phyloP scores from a whole-genome alignment of 306 rosid genomes.

The Astragalus glycyphyllos region DNA sequence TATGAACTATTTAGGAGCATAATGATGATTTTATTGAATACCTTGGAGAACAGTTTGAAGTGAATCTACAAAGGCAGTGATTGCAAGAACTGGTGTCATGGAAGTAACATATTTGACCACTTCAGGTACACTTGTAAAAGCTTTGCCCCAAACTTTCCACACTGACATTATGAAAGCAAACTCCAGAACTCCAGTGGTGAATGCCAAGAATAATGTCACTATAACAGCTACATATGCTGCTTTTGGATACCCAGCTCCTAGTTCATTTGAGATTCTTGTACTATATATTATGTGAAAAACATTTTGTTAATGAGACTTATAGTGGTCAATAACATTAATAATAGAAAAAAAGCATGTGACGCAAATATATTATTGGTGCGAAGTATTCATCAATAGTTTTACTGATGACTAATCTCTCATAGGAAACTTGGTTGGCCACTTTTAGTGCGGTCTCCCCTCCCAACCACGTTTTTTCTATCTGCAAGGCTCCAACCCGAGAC shows the following conservation, averaged over 20 bases:
- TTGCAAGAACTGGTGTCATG: slow-evolving; percentile 62
- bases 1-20: background rate
- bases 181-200: slow-evolving; percentile 48
- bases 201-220: slow-evolving; percentile 55
- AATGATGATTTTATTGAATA: slow-evolving; percentile 32
- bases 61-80: slow-evolving; percentile 40
- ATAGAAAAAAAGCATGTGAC: background rate
- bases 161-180: slow-evolving; percentile 51
- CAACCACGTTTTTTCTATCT: no score
- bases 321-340: background rate
- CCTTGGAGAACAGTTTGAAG: slow-evolving; percentile 54
- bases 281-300: slow-evolving; percentile 42
- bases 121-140: slow-evolving; percentile 65
- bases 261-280: slow-evolving; percentile 78
- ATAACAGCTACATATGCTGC: slow-evolving; percentile 67
- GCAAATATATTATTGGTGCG: background rate
- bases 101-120: slow-evolving; percentile 60
- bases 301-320: background rate
- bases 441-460: no score
- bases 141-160: slow-evolving; percentile 72
- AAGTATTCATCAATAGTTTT: no score
- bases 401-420: no score
- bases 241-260: slow-evolving; percentile 72
- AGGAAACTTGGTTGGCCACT: no score
- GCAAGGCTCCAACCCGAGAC: no score